Conservation (phyloP, 345 rosid species). For the Eucalyptus marginata region DNA sequence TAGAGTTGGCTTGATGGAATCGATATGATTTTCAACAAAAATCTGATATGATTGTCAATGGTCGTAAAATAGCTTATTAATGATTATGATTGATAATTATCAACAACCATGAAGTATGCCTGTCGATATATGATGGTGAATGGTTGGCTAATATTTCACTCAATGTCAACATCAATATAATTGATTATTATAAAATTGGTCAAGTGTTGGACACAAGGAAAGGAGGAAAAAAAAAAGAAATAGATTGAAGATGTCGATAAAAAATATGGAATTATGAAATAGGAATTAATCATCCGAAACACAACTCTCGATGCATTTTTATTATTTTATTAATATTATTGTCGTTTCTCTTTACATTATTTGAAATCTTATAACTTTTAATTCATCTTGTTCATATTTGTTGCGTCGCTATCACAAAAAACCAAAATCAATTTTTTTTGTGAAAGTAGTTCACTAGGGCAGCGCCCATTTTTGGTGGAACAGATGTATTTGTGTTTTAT, state of each 20-base stretch:
- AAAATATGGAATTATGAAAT: not conserved
- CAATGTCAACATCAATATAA: not conserved
- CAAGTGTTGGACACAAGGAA: not conserved
- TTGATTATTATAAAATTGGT: not conserved
- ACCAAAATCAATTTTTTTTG: not conserved
- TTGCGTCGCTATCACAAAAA: not conserved
- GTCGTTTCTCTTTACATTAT: not conserved
- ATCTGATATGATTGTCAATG: not conserved
- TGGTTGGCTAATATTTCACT: not conserved
- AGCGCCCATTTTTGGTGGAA: not conserved
- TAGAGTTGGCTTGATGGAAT: not conserved
- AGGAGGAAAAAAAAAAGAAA: not conserved
- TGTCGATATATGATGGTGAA: not conserved
- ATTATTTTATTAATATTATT: not conserved
- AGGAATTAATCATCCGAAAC: not conserved
- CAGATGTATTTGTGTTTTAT: not conserved
- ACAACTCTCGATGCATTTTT: not conserved
- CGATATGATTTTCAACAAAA: not conserved
- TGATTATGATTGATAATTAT: not conserved
- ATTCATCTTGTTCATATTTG: not conserved
- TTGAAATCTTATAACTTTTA: not conserved
- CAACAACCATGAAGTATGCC: not conserved
- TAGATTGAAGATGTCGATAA: not conserved
- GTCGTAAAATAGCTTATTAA: not conserved
- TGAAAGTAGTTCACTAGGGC: not conserved